Percentiles rank a stretch among this genome's conserved stretches.
Evolutionary conservation across 257 asterid species (phyloP).

Genomic region (Solanum rostratum): DNA sequence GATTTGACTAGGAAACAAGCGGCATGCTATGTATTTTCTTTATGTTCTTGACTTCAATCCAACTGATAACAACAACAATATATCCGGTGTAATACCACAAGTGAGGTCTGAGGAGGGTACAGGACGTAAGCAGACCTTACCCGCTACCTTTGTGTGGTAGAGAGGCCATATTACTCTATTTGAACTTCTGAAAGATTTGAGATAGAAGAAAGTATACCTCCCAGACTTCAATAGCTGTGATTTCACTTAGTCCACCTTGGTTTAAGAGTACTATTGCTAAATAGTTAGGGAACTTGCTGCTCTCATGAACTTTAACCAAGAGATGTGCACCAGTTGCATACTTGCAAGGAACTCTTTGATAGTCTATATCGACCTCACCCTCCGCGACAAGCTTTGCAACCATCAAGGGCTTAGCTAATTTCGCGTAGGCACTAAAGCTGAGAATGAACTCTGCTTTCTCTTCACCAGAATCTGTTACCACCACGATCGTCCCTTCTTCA

Average conservation of each 20-base stretch:
- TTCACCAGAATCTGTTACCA: conserved; percentile 13
- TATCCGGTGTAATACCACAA: no score
- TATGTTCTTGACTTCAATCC: no score
- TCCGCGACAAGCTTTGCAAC: background rate
- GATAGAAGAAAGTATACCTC: background rate
- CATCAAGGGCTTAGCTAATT: background rate
- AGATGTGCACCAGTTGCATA: background rate
- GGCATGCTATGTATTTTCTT: background rate
- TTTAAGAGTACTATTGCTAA: conserved; percentile 1
- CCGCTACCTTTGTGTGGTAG: background rate
- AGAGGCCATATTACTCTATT: background rate
- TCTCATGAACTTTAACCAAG: background rate
- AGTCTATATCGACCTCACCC: conserved; percentile 9
- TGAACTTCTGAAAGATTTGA: background rate
- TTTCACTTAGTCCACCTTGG: conserved; percentile 2
- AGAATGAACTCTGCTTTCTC: conserved; percentile 12
- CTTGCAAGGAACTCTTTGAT: conserved; percentile 3
- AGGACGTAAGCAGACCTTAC: background rate
- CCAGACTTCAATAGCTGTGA: conserved; percentile 5
- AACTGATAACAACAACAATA: no score
- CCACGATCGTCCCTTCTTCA: conserved; percentile 7
- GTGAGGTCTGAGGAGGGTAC: background rate
- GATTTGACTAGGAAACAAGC: background rate
- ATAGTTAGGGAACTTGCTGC: conserved; percentile 12
- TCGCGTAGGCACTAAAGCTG: conserved; percentile 1